Base-by-base conservation (phyloP, 768 basidiomycete species). In the Asterophora parasitica region DNA sequence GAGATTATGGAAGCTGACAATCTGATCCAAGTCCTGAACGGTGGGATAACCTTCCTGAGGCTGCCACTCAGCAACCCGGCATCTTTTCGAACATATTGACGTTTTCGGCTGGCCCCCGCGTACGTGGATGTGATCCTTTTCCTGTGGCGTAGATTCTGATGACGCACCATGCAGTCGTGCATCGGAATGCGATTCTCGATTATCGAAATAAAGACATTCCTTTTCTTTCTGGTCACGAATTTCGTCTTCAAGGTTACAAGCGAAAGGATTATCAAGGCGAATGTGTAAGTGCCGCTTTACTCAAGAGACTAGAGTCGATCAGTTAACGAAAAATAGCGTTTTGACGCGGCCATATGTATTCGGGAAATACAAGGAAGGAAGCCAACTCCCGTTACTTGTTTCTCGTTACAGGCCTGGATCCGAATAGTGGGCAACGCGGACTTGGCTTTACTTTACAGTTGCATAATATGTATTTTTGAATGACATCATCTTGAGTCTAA, bases 41-140 rank as follows among this genome's bases (percentile, higher is more conserved):
- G 19, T 92, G 89, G 89, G 77, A 86, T 57, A 70, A 78, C 51
- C 75, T 91, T 0, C 85, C 90, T 0, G 83, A 89, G 50, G 66
- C 72, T n/a, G 88, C 76, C 2, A 55, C 65, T n/a, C 66, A 72
- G n/a, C 66, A 81, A 31, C 89, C 88, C 15, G 88, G 89, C 1
- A 60, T 88, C 28, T 88, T 80, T 60, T 75, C 80, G 19, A 85
- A 86, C 58, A 75, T 79, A 0, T 64, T 91, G 34, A 81, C 83
- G 0, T 92, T 92, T 59, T 91, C 88, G 10, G 82, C 84, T 15
- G 90, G 89, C 15, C 88, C 88, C 39, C 75, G 89, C 41, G 89
- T 88, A 61, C 49, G 87, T 72, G 3, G 41, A 15, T 20, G 11
- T 19, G 28, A 35, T 33, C 26, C n/a, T 23, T 46, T 36, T n/a